These are phyloP conservation scores for Apophysomyces elegans DNA, from an alignment of 371 early-diverging fungal genomes.

Conservation along the genomic window DNA sequence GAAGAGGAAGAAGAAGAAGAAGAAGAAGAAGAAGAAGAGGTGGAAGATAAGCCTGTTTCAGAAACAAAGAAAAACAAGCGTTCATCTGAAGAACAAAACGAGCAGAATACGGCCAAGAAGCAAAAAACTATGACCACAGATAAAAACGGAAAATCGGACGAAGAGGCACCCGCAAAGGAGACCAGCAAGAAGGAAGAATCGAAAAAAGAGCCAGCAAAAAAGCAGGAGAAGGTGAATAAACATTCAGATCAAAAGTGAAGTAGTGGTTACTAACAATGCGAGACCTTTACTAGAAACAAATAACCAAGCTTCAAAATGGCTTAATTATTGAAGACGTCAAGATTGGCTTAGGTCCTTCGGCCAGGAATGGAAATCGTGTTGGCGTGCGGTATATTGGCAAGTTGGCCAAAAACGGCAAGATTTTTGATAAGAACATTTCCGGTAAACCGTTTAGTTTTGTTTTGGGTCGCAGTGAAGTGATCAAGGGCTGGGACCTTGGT, in stretches of 20 bases:
- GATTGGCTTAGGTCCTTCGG: conserved; percentile 75
- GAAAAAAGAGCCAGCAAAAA: conserved; percentile 10
- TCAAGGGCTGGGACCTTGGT: conserved; percentile 94
- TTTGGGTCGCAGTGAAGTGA: conserved; percentile 91
- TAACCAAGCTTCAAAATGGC: conserved; percentile 64
- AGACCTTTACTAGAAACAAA: conserved; percentile 27
- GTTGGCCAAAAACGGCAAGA: conserved; percentile 84
- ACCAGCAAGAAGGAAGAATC: conserved; percentile 10
- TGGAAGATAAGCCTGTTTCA: conserved; percentile 8
- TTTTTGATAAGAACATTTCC: conserved; percentile 90
- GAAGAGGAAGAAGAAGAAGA: not conserved
- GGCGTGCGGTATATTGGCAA: conserved; percentile 93
- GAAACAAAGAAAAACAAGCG: conserved; percentile 23
- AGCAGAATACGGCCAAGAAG: conserved; percentile 23
- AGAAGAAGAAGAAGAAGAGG: conserved; percentile 7
- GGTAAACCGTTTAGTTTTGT: conserved; percentile 91
- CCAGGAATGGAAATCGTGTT: conserved; percentile 80
- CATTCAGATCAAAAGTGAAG: no score
- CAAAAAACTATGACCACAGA: conserved; percentile 22
- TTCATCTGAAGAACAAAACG: conserved; percentile 17
- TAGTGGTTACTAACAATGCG: conserved; percentile 16
- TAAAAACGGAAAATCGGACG: not conserved
- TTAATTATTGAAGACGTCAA: conserved; percentile 82
- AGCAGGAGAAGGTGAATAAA: conserved; percentile 24
- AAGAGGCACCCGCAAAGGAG: conserved; percentile 19